Evolutionary conservation across 2,329 filamentous ascomycete genomes (phyloP).

Genomic region (Phialocephala sp.): DNA sequence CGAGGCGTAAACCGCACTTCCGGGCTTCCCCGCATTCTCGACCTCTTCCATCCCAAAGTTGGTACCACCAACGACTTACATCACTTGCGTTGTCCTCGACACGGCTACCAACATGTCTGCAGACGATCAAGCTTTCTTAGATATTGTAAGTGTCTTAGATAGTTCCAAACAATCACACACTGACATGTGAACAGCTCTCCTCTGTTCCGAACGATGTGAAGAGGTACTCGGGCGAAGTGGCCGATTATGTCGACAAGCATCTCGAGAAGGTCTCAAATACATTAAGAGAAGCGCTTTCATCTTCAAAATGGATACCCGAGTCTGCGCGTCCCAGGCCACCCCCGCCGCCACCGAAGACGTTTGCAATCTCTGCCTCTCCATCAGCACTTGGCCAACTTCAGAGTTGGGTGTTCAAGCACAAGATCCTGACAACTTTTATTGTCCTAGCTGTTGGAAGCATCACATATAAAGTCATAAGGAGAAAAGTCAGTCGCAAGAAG

Average conservation of each 20-base stretch:
- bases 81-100: conserved; percentile 12
- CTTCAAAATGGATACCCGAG: conserved; percentile 75
- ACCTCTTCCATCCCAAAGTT: not conserved
- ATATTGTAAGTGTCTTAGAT: conserved; percentile 63
- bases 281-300: conserved; percentile 72
- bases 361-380: conserved; percentile 41
- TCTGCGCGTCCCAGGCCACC: conserved; percentile 66
- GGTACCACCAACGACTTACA: conserved; percentile 5
- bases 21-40: conserved; percentile 5
- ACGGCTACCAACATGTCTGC: conserved; percentile 67
- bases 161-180: conserved; percentile 11
- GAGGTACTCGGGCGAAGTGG: conserved; percentile 73
- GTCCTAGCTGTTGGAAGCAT: conserved; percentile 74
- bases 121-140: conserved; percentile 79
- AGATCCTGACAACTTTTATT: conserved; percentile 73
- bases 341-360: conserved; percentile 41
- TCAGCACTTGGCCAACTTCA: conserved; percentile 59
- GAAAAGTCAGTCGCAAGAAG: conserved; percentile 64
- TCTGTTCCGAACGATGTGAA: conserved; percentile 69
- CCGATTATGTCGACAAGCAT: conserved; percentile 80
- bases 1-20: not conserved
- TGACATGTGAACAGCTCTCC: conserved; percentile 51
- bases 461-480: conserved; percentile 54
- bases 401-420: conserved; percentile 75
- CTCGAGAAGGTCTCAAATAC: conserved; percentile 76